A percentile compares a stretch with the other conserved stretches of the same genome.
These are phyloP conservation scores for Trapa incisa DNA, from an alignment of 345 rosid genomes.

Conservation along the genomic window DNA sequence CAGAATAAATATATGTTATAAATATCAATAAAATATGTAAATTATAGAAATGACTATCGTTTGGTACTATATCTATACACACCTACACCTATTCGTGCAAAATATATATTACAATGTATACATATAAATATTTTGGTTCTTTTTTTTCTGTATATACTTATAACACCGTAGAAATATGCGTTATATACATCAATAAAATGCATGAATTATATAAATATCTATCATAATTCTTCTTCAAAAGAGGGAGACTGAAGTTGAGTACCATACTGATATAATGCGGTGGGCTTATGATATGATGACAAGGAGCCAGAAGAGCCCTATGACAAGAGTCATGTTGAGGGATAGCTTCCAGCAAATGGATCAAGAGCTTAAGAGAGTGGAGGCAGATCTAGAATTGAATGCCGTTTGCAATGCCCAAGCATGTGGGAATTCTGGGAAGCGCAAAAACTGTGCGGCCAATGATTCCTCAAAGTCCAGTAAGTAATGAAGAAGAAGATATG, in stretches of 20 bases:
- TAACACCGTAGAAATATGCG: too few species aligned
- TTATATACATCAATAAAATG: too few species aligned
- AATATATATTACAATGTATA: too few species aligned
- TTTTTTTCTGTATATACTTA: too few species aligned
- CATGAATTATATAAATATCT: too few species aligned
- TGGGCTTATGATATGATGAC: constrained; percentile 8
- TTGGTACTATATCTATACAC: too few species aligned
- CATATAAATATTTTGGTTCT: too few species aligned
- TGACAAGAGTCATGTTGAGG: constrained; percentile 3
- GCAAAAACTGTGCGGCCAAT: not conserved
- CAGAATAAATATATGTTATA: too few species aligned
- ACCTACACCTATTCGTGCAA: too few species aligned
- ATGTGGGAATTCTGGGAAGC: constrained; percentile 3
- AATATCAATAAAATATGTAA: too few species aligned
- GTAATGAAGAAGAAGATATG: not conserved
- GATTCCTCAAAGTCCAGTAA: constrained; percentile 5
- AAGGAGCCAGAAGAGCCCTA: constrained; percentile 6
- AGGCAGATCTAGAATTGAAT: constrained; percentile 3
- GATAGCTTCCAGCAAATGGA: constrained; percentile 7
- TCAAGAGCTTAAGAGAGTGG: constrained; percentile 5
- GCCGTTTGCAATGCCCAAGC: not conserved
- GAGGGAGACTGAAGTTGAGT: constrained; percentile 5
- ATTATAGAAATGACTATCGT: too few species aligned
- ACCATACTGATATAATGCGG: constrained; percentile 6
- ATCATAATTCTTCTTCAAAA: not conserved